These are phyloP conservation scores for Nemania bipapillata DNA, from an alignment of 2,329 filamentous ascomycete genomes.

Conservation along the genomic window DNA sequence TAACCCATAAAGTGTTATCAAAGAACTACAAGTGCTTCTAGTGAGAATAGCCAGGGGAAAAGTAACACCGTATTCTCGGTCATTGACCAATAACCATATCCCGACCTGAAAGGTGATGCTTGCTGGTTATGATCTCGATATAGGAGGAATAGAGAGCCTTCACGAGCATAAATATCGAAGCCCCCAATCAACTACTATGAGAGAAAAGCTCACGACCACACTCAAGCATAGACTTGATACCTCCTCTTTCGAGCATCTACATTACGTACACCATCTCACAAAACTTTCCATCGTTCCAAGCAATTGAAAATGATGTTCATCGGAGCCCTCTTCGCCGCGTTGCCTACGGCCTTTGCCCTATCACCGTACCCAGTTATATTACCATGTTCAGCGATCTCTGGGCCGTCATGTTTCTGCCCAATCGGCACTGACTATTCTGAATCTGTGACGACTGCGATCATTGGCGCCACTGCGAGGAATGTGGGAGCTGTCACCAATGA, in stretches of 20 bases:
- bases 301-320: slow-evolving; percentile 23
- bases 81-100: background rate
- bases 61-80: background rate
- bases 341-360: slow-evolving; percentile 13
- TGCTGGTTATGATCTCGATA: too few species aligned
- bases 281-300: background rate
- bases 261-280: background rate
- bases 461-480: slow-evolving; percentile 29
- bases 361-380: background rate
- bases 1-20: background rate
- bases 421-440: slow-evolving; percentile 28
- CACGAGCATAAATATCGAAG: slow-evolving; percentile 16
- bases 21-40: background rate
- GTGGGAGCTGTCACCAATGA: slow-evolving; percentile 18
- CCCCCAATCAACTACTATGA: background rate
- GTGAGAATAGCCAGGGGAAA: background rate
- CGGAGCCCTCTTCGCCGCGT: slow-evolving; percentile 1
- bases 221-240: background rate
- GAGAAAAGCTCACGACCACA: background rate
- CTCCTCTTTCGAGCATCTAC: background rate
- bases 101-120: background rate
- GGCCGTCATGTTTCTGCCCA: slow-evolving; percentile 34
- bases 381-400: slow-evolving; percentile 32
- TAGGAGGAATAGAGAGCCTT: background rate
- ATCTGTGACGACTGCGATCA: slow-evolving; percentile 18